Evolutionary conservation across 169 alveolate species (phyloP).

Genomic region (Theileria orientalis): DNA sequence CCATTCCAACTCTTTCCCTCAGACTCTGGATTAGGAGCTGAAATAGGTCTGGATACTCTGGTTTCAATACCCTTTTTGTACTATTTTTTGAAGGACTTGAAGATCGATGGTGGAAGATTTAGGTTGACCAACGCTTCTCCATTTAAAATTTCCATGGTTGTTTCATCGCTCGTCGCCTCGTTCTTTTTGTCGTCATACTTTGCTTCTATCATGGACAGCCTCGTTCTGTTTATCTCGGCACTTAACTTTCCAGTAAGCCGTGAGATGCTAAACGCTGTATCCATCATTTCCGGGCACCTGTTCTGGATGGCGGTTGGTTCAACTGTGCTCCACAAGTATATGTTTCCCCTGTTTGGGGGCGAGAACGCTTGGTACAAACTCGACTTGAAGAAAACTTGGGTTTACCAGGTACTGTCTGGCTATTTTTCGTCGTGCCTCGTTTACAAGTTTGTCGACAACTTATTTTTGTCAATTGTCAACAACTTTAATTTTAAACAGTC

Average conservation of each 20-base stretch:
- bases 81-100: conserved; percentile 13
- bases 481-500: not conserved
- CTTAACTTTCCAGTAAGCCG: conserved; percentile 25
- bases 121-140: not conserved
- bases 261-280: conserved; percentile 37
- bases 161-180: conserved; percentile 30
- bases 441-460: conserved; percentile 31
- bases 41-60: conserved; percentile 41
- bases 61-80: conserved; percentile 26
- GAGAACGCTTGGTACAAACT: conserved; percentile 25
- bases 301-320: conserved; percentile 50
- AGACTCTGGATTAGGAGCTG: conserved; percentile 40
- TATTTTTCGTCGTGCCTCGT: conserved; percentile 35
- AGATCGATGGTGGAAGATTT: not conserved
- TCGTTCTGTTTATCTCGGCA: conserved; percentile 36
- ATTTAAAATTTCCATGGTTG: conserved; percentile 19
- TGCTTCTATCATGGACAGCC: conserved; percentile 20
- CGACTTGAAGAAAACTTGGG: conserved; percentile 44
- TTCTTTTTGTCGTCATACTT: conserved; percentile 32
- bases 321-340: conserved; percentile 4
- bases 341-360: conserved; percentile 18
- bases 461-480: not conserved
- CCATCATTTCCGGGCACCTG: conserved; percentile 40
- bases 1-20: conserved; percentile 51
- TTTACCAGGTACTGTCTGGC: conserved; percentile 38